These are phyloP conservation scores for Rhododendron molle DNA, from an alignment of 148 eudicot species.

Conservation along the genomic window DNA sequence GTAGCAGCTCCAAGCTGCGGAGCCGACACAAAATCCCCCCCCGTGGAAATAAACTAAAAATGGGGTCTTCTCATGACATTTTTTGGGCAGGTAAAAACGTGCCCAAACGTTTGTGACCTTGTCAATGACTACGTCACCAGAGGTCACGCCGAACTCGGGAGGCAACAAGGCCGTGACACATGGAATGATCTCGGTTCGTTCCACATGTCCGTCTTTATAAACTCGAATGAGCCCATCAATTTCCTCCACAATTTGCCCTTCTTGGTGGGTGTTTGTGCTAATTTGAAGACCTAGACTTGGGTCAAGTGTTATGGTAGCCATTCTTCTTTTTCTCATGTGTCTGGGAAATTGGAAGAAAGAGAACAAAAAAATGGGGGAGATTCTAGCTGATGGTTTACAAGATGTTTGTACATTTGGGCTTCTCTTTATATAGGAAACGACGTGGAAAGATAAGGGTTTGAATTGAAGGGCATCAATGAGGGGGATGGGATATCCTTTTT, in stretches of 20 bases:
- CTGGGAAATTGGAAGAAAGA: neutral
- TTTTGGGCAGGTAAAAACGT: slow-evolving; percentile 59
- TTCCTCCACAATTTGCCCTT: slow-evolving; percentile 34
- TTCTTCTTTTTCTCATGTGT: slow-evolving; percentile 18
- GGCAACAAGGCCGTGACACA: slow-evolving; percentile 30
- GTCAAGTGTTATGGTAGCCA: slow-evolving; percentile 34
- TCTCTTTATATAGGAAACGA: slow-evolving; percentile 11
- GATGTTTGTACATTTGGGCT: neutral
- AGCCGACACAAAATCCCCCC: slow-evolving; percentile 60
- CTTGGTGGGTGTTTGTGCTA: slow-evolving; percentile 13
- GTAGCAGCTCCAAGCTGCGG: slow-evolving; percentile 53
- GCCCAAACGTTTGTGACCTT: slow-evolving; percentile 53
- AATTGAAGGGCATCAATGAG: neutral
- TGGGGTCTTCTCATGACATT: slow-evolving; percentile 24
- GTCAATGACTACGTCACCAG: slow-evolving; percentile 46
- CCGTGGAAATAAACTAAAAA: slow-evolving; percentile 53
- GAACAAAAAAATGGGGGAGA: neutral
- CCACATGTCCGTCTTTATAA: slow-evolving; percentile 55
- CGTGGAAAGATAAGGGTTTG: slow-evolving; percentile 9
- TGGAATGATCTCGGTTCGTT: slow-evolving; percentile 36
- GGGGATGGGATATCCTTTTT: slow-evolving; percentile 1
- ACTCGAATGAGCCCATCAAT: slow-evolving; percentile 55
- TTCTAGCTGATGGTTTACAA: neutral
- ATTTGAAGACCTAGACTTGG: slow-evolving; percentile 30
- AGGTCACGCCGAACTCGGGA: slow-evolving; percentile 30